Base-by-base conservation (phyloP, 768 basidiomycete genomes). In the Lentinula raphanica region DNA sequence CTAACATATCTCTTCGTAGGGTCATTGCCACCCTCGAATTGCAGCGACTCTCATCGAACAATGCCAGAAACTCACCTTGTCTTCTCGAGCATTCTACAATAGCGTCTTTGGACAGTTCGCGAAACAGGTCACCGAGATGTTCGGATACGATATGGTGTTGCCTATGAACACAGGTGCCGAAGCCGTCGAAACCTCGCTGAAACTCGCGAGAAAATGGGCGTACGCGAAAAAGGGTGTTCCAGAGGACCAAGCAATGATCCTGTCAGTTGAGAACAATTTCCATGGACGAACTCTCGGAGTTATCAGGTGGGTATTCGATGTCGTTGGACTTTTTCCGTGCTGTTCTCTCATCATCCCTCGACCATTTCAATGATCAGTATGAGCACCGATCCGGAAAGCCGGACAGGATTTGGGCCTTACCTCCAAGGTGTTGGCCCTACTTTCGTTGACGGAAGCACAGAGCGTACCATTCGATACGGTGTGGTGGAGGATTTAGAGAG, bases 161-260 rank as follows among this genome's bases (percentile, higher is more conserved):
- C 95, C 96, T 23, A 97, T 98, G 94, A 99, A 99, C 79, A 98
- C 96, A 0, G 96, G 96, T 46, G 94, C 94, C 0, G 97, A 99
- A 68, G 97, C 97, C 7, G 97, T 98, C 56, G 97, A 99, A 76
- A 97, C 95, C 0, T 85, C 88, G n/a, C 72, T 99, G 69, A 99
- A 99, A 79, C 80, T 98, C 17, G 88, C 97, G 0, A 76, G 97
- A 64, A 98, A 98, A 76, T 98, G 97, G 97, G 96, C 90, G 2
- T 98, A 98, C 73, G 80, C 80, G 76, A 83, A 83, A 74, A 98
- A 93, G 76, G 86, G 83, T 40, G 87, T 92, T 31, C 77, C 83
- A 49, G 85, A 86, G 56, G 92, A 90, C 49, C 80, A 88, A 64
- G 97, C 96, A 0, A 83, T 94, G 66, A 80, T 99, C 8, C 76